These are phyloP conservation scores for Lentinula sp. DNA, from an alignment of 768 basidiomycete species.

Conservation along the genomic window DNA sequence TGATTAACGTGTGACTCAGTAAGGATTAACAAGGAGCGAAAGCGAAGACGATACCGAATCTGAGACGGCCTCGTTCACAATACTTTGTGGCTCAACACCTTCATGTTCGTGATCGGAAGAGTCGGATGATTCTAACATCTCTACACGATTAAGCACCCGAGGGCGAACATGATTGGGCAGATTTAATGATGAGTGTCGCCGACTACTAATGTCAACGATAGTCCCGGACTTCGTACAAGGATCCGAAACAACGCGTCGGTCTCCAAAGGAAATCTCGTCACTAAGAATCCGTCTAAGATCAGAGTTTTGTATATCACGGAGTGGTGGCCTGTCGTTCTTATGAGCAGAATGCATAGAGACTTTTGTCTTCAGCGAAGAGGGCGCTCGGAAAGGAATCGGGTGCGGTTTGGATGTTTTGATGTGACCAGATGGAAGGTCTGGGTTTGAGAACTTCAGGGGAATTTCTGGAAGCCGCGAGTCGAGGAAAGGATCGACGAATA, in stretches of 20 bases:
- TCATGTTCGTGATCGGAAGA: slow-evolving; percentile 5
- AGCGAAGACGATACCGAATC: neutral
- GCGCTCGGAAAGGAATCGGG: neutral
- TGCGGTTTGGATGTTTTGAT: neutral
- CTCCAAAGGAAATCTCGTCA: slow-evolving; percentile 7
- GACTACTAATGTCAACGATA: neutral
- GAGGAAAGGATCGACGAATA: slow-evolving; percentile 1
- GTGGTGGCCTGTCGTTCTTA: neutral
- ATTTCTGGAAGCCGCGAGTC: slow-evolving; percentile 5
- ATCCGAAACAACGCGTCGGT: neutral
- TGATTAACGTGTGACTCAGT: neutral
- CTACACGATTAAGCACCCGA: neutral
- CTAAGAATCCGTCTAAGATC: slow-evolving; percentile 6
- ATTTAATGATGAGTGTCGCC: neutral
- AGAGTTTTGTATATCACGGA: slow-evolving; percentile 4
- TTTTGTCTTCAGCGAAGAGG: neutral
- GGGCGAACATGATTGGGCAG: neutral
- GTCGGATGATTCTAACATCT: neutral
- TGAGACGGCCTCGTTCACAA: neutral
- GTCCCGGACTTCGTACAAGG: neutral
- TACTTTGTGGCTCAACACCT: neutral
- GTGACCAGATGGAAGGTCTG: neutral
- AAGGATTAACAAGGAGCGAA: neutral
- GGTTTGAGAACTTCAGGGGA: neutral
- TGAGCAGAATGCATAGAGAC: neutral